Evolutionary conservation across 2,329 filamentous ascomycete genomes (phyloP), one percentile per base, ranked within the genome.

Genomic region (Aspergillus fructus): DNA sequence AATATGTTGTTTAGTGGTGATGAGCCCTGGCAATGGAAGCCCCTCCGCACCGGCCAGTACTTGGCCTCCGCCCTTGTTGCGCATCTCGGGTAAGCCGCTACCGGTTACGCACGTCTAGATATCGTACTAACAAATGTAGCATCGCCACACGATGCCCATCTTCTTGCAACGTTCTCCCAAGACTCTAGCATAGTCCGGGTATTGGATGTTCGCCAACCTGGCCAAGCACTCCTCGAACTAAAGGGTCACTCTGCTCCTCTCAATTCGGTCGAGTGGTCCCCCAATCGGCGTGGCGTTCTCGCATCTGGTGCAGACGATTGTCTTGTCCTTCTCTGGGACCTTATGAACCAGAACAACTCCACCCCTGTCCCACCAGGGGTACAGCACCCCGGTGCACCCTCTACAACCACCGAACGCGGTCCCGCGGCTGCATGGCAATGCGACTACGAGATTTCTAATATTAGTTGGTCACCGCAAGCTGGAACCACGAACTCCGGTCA

Each of bases 201-300:
- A 54, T 86, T 99, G 30, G 94, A 99, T 69, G 93, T 97, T 3
- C 89, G 94, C 49, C 94, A 99, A 76, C 94, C 94, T 0, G 94
- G 94, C 5, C 94, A 97, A 75, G 94, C 94, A 2, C 83, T 99
- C 4, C 85, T 99, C 24, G 94, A 99, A 73, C 86, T 99, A 39
- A 90, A 90, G 48, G 94, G 94, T 21, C 93, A 99, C 71, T 85
- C 86, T 21, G 89, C 91, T 4, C 77, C 91, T 7, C 84, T 99
- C 56, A 97, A 96, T 76, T 94, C 90, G 68, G 89, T 97, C 58
- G 94, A 99, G 77, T 99, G 94, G 94, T 96, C 91, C 8, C 93
- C 92, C 0, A 85, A 86, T 55, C 85, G 93, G 58, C 84, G 94
- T 66, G 94, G 94, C 23, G 89, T 93, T 63, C 84, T 99, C 17